Evolutionary conservation across 148 eudicot genomes (phyloP).

Genomic region (Chenopodium quinoa): DNA sequence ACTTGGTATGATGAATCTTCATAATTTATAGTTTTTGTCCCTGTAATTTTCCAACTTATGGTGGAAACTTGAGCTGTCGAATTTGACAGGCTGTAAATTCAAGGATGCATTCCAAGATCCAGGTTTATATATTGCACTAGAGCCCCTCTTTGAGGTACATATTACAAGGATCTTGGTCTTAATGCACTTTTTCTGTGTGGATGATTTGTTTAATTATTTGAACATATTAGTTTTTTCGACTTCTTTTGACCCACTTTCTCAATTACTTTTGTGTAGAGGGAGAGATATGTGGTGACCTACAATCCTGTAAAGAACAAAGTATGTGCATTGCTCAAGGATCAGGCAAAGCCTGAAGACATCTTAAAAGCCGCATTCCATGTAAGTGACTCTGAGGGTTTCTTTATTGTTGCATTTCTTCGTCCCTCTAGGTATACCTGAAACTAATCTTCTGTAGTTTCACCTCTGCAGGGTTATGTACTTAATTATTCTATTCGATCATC

Average conservation of each 20-base stretch:
- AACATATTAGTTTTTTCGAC: not conserved
- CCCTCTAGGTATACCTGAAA: constrained; percentile 10
- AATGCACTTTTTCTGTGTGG: too few species aligned
- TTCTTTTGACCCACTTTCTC: not conserved
- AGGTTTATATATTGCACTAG: constrained; percentile 62
- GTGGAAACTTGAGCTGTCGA: constrained; percentile 17
- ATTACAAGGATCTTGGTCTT: not conserved
- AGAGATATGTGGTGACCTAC: constrained; percentile 76
- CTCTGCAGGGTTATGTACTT: constrained; percentile 81
- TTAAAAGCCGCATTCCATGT: constrained; percentile 97
- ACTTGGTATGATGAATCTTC: constrained; percentile 52
- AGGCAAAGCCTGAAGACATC: constrained; percentile 91
- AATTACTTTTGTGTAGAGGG: constrained; percentile 47
- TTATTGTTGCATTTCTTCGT: not conserved
- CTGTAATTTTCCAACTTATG: not conserved
- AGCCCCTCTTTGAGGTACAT: constrained; percentile 85
- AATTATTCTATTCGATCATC: constrained; percentile 67
- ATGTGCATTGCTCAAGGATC: constrained; percentile 89
- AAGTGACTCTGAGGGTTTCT: constrained; percentile 26
- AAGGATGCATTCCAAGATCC: constrained; percentile 96
- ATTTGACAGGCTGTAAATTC: constrained; percentile 73
- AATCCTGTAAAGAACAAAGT: constrained; percentile 81
- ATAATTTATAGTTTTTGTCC: not conserved
- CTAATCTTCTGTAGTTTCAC: constrained; percentile 11
- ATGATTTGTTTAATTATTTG: not conserved